Conservation (phyloP, 805 yeast genomes). For the Kodamaea restingae region DNA sequence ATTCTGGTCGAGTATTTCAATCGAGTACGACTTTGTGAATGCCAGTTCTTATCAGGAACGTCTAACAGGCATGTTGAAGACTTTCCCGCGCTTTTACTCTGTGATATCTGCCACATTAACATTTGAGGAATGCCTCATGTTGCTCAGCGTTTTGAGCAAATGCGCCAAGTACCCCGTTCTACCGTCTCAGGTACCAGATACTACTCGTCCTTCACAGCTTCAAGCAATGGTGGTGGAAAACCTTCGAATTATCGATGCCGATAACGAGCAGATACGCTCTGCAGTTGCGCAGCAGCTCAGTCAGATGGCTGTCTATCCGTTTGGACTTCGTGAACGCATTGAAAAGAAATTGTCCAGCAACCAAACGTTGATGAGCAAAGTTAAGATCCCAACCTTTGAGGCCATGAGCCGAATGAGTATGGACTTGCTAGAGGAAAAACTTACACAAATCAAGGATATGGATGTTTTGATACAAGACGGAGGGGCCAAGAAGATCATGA, state of each 20-base stretch:
- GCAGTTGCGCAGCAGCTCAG: conserved; percentile 52
- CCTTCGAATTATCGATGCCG: conserved; percentile 31
- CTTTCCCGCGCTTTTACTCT: conserved; percentile 48
- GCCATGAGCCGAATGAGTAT: conserved; percentile 53
- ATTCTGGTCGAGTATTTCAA: conserved; percentile 46
- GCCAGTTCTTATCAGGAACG: conserved; percentile 53
- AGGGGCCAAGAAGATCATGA: conserved; percentile 42
- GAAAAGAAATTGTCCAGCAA: conserved; percentile 46
- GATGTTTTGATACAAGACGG: conserved; percentile 40
- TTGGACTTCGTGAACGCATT: conserved; percentile 55
- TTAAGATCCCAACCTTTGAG: conserved; percentile 59
- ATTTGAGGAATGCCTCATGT: conserved; percentile 38
- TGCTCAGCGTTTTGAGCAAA: conserved; percentile 58
- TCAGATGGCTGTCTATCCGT: conserved; percentile 53
- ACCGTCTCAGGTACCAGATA: conserved; percentile 55
- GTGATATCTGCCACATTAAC: conserved; percentile 31
- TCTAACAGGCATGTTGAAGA: conserved; percentile 49
- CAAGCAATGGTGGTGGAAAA: conserved; percentile 57
- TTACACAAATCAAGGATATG: conserved; percentile 30
- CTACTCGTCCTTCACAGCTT: conserved; percentile 48
- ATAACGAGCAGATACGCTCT: conserved; percentile 36
- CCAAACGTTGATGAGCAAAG: conserved; percentile 23
- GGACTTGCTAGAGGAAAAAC: conserved; percentile 32
- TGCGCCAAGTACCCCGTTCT: conserved; percentile 72
- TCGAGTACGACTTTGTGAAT: conserved; percentile 40